Conservation (phyloP, 2,329 filamentous ascomycete species). For the Penicillium sp. region DNA sequence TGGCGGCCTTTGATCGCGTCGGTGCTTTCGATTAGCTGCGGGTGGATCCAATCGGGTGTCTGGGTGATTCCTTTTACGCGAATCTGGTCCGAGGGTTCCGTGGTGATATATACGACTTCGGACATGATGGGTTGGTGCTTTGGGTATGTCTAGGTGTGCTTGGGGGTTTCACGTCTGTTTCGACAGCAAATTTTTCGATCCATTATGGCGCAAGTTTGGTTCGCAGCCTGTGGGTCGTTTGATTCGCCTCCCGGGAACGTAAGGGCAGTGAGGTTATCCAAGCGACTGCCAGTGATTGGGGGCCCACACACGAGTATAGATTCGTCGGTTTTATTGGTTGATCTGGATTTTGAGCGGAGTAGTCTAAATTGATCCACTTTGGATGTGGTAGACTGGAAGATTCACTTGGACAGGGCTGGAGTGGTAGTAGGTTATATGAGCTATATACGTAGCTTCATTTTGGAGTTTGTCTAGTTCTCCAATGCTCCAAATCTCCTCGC, state of each 20-base stretch:
- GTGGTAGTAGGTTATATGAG: neutral
- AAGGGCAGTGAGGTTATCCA: slow-evolving; percentile 9
- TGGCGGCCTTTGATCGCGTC: slow-evolving; percentile 36
- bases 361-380: slow-evolving; percentile 9
- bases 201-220: neutral
- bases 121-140: slow-evolving; percentile 18
- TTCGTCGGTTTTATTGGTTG: neutral
- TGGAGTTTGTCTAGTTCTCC: neutral
- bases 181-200: neutral
- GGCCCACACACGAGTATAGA: neutral
- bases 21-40: slow-evolving; percentile 27
- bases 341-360: slow-evolving; percentile 1
- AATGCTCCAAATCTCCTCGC: no score
- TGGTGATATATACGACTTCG: slow-evolving; percentile 20
- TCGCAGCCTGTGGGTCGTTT: slow-evolving; percentile 1
- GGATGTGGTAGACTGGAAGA: neutral
- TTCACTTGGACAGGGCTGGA: neutral
- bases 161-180: neutral
- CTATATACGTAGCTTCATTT: neutral
- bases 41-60: slow-evolving; percentile 30
- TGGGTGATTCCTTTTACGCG: slow-evolving; percentile 13
- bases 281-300: slow-evolving; percentile 10
- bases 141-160: neutral
- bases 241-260: neutral
- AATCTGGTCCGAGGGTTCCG: slow-evolving; percentile 11